A percentile compares a stretch with the other conserved stretches of the same genome.
Conservation (phyloP, 148 eudicot genomes). For the Fagopyrum tataricum region DNA sequence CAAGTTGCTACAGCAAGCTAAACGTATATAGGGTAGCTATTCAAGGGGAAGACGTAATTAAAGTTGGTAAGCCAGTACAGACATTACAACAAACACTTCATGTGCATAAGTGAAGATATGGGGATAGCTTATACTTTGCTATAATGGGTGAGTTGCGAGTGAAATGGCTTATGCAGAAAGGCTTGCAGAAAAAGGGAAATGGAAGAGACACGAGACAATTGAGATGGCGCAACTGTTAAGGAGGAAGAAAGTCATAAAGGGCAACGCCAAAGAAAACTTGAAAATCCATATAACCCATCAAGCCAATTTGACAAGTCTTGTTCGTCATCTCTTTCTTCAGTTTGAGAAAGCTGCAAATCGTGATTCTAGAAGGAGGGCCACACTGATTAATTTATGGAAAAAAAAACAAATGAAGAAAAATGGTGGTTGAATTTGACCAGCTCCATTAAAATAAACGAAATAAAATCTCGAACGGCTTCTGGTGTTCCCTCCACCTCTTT, state of each 20-base stretch:
- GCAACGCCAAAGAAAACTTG: neutral
- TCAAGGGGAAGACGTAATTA: neutral
- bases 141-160: neutral
- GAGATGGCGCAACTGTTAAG: neutral
- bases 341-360: neutral
- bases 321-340: neutral
- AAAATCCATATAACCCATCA: neutral
- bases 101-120: slow-evolving; percentile 6
- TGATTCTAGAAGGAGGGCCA: slow-evolving; percentile 13
- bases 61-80: neutral
- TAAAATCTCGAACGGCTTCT: neutral
- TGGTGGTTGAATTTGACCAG: neutral
- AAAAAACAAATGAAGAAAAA: neutral
- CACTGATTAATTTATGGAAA: neutral
- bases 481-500: neutral
- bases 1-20: neutral
- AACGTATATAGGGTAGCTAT: neutral
- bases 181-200: neutral
- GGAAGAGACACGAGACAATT: neutral
- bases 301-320: neutral
- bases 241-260: slow-evolving; percentile 12
- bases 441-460: neutral
- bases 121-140: neutral
- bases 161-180: neutral
- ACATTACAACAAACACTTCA: slow-evolving; percentile 10